phyloP scores from a whole-genome alignment of 805 yeast genomes.

The Kazachstania bromeliacearum region DNA sequence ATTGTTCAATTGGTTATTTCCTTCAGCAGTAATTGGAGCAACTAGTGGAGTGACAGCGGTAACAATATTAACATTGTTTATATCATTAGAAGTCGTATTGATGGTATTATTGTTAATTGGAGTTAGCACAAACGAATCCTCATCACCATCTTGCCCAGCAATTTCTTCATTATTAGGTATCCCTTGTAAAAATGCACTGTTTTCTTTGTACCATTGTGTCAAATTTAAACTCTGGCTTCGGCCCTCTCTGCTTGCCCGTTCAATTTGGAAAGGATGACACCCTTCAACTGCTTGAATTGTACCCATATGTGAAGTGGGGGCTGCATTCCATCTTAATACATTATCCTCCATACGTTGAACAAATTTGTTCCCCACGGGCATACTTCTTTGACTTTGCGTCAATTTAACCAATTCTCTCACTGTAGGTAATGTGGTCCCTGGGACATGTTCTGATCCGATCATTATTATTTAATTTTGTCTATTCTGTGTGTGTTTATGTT shows the following conservation, averaged over 20 bases:
- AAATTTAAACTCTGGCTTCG: not conserved
- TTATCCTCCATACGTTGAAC: constrained; percentile 22
- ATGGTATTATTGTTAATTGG: no score
- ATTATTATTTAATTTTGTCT: not conserved
- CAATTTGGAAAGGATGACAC: constrained; percentile 21
- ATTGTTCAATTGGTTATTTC: not conserved
- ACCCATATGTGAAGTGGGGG: constrained; percentile 18
- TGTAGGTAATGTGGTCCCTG: constrained; percentile 12
- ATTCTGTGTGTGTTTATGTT: no score
- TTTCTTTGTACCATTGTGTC: constrained; percentile 3
- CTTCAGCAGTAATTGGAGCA: not conserved
- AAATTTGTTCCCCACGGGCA: constrained; percentile 12
- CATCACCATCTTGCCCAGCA: not conserved
- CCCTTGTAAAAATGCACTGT: not conserved
- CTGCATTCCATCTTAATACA: constrained; percentile 23
- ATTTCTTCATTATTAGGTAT: not conserved
- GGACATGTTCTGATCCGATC: constrained; percentile 3
- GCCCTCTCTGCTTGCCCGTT: no score
- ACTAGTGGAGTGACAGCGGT: no score
- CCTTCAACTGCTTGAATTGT: constrained; percentile 21
- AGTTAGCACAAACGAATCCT: constrained; percentile 2
- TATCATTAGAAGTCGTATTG: no score
- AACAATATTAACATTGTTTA: no score
- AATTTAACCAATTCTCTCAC: constrained; percentile 23
- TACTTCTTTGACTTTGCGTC: constrained; percentile 16